Percentiles rank a stretch among this genome's conserved stretches.
These are phyloP conservation scores for Kondoa subrosea DNA, from an alignment of 768 basidiomycete species.

Conservation along the genomic window DNA sequence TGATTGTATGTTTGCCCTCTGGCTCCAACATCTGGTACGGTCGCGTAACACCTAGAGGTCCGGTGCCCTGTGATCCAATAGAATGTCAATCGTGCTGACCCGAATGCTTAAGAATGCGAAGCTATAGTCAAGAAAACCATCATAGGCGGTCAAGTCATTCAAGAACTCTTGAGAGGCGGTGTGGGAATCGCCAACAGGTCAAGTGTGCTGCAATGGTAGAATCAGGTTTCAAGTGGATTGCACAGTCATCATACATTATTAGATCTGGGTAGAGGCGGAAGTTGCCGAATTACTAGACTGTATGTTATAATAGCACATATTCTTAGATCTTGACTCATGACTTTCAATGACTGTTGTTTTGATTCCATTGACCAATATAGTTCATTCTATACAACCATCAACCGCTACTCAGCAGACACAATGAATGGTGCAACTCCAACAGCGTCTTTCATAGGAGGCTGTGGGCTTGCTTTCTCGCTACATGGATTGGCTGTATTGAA, in stretches of 20 bases:
- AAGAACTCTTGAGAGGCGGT: conserved; percentile 69
- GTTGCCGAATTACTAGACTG: too few relatives aligned
- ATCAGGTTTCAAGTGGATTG: too few relatives aligned
- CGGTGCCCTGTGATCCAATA: background rate
- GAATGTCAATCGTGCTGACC: conserved; percentile 19
- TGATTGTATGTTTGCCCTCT: conserved; percentile 30
- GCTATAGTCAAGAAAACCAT: conserved; percentile 51
- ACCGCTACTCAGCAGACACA: too few relatives aligned
- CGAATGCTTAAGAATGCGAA: background rate
- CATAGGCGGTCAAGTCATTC: conserved; percentile 62
- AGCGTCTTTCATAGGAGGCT: background rate
- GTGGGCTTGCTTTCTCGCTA: background rate
- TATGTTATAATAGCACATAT: too few relatives aligned
- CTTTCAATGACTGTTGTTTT: too few relatives aligned
- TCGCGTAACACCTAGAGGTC: conserved; percentile 64
- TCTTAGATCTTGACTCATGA: too few relatives aligned
- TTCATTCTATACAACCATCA: too few relatives aligned
- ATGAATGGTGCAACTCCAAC: background rate
- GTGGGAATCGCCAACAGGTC: conserved; percentile 43
- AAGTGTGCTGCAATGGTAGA: conserved; percentile 30
- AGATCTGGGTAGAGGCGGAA: too few relatives aligned
- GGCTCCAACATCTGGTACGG: conserved; percentile 86
- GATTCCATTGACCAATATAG: too few relatives aligned
- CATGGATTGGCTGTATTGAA: background rate
- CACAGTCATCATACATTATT: too few relatives aligned